Evolutionary conservation across 108 stramenopile genomes (phyloP).

Genomic region (Chaetoceros muelleri): DNA sequence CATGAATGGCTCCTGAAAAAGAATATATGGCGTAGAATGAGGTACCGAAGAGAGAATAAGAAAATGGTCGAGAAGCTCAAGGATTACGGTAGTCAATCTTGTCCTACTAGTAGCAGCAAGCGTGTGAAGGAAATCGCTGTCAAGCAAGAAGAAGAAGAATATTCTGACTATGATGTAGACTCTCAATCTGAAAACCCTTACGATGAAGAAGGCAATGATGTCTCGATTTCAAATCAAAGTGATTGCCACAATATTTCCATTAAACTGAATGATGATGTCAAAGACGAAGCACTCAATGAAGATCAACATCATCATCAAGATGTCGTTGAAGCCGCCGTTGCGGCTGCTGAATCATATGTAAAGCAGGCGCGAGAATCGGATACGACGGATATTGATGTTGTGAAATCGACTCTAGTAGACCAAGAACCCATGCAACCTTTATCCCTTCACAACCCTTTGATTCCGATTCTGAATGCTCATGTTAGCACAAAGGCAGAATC

Average conservation of each 20-base stretch:
- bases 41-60: slow-evolving; percentile 79
- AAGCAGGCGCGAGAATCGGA: slow-evolving; percentile 32
- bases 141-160: not conserved
- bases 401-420: not conserved
- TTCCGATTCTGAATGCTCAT: slow-evolving; percentile 8
- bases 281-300: not conserved
- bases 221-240: not conserved
- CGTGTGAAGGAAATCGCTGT: not conserved
- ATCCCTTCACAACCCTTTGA: not conserved
- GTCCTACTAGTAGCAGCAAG: not conserved
- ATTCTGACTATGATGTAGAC: too few relatives aligned
- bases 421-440: not conserved
- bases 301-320: not conserved
- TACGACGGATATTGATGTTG: slow-evolving; percentile 10
- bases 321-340: slow-evolving; percentile 48
- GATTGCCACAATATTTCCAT: not conserved
- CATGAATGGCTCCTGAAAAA: slow-evolving; percentile 81
- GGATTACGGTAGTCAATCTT: too few relatives aligned
- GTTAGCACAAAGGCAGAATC: slow-evolving; percentile 11
- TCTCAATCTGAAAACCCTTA: not conserved
- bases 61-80: slow-evolving; percentile 39
- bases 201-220: not conserved
- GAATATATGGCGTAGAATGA: slow-evolving; percentile 87
- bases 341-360: slow-evolving; percentile 32
- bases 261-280: not conserved